A percentile compares a stretch with the other conserved stretches of the same genome.
These are phyloP conservation scores for Thraustochytrium striatum DNA, from an alignment of 352 stramenopile species.

Conservation along the genomic window DNA sequence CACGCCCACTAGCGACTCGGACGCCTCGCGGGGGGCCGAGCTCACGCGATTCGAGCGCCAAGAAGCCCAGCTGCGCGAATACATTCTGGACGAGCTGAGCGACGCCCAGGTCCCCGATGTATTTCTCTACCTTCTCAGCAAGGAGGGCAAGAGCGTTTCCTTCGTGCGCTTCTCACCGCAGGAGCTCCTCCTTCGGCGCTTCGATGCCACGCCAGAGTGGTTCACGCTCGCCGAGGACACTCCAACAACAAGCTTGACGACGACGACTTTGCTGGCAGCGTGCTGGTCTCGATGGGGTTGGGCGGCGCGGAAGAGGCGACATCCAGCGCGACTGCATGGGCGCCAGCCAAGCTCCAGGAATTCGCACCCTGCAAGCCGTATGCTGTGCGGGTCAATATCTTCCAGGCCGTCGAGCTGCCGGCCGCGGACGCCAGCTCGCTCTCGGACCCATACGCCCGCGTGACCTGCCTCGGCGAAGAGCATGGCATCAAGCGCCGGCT, in stretches of 20 bases:
- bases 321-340: conserved; percentile 43
- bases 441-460: conserved; percentile 70
- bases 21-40: conserved; percentile 57
- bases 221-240: conserved; percentile 71
- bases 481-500: conserved; percentile 57
- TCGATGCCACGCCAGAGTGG: conserved; percentile 65
- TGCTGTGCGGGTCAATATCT: conserved; percentile 71
- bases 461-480: conserved; percentile 66
- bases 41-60: conserved; percentile 27
- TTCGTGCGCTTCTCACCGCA: conserved; percentile 72
- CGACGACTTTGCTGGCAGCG: conserved; percentile 72
- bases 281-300: conserved; percentile 71
- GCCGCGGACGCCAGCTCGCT: conserved; percentile 58
- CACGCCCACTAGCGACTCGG: conserved; percentile 59
- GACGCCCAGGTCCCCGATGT: conserved; percentile 71
- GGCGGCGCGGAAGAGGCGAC: conserved; percentile 67
- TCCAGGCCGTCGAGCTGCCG: conserved; percentile 67
- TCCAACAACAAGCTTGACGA: conserved; percentile 69
- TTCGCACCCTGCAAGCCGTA: conserved; percentile 15
- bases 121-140: conserved; percentile 75
- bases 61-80: neutral
- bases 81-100: conserved; percentile 47
- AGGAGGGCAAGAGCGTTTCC: conserved; percentile 66
- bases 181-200: conserved; percentile 65
- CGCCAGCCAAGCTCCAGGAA: neutral